Percentiles rank a stretch among this genome's conserved stretches.
Evolutionary conservation across 305 asterid genomes (phyloP).

Genomic region (Fraxinus albicans): DNA sequence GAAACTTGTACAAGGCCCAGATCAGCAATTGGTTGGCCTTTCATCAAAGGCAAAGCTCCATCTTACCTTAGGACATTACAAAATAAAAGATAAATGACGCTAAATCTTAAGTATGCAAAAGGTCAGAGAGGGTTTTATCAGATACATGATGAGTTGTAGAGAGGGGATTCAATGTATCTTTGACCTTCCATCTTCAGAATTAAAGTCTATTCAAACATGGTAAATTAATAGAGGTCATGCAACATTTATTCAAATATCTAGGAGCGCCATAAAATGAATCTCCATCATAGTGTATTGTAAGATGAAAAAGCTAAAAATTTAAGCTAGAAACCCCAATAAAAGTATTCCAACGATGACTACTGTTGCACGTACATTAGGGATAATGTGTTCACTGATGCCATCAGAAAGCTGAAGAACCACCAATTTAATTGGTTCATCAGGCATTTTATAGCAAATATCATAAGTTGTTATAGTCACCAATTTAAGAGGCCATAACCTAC

Average conservation of each 20-base stretch:
- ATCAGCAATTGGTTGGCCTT: not conserved
- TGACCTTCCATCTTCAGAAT: not conserved
- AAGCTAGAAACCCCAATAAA: not conserved
- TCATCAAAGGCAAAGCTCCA: not conserved
- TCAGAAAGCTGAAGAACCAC: not conserved
- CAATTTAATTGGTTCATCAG: not conserved
- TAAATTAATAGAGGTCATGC: not conserved
- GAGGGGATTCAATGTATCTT: not conserved
- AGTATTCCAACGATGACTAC: not conserved
- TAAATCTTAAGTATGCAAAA: slow-evolving; percentile 1
- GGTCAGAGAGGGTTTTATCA: slow-evolving; percentile 1
- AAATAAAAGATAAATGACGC: slow-evolving; percentile 10
- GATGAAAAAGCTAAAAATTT: not conserved
- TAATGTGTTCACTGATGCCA: not conserved
- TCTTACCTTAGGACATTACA: not conserved
- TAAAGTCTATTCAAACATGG: not conserved
- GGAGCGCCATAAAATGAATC: not conserved
- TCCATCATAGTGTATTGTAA: not conserved
- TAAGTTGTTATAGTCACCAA: not conserved
- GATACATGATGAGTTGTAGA: not conserved
- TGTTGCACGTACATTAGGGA: not conserved
- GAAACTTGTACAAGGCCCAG: not conserved
- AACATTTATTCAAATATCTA: not conserved
- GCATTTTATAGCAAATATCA: not conserved
- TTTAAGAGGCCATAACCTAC: not conserved